phyloP scores from a whole-genome alignment of 148 eudicot genomes.

The Silene latifolia region DNA sequence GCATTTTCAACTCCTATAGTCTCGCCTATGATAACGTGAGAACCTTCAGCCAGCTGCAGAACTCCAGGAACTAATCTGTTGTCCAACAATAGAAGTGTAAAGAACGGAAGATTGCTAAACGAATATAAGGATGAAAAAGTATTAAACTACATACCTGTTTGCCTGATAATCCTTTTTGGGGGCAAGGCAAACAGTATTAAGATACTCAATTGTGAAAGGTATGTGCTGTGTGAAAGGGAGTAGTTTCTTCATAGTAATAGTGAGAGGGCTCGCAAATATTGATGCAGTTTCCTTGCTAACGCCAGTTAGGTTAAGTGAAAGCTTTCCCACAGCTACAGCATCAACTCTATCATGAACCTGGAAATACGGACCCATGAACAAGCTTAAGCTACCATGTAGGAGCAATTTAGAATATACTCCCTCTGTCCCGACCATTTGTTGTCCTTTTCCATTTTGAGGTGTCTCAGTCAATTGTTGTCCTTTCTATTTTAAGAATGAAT shows the following conservation, averaged over 20 bases:
- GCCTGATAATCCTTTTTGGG: conserved; percentile 81
- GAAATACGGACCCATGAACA: background rate
- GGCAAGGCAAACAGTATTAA: conserved; percentile 54
- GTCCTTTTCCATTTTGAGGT: too few species aligned
- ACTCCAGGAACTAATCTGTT: conserved; percentile 76
- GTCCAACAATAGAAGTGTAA: conserved; percentile 14
- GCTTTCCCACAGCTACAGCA: conserved; percentile 77
- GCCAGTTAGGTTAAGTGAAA: conserved; percentile 78
- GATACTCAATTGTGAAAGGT: conserved; percentile 70
- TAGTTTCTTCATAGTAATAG: conserved; percentile 45
- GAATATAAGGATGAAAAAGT: background rate
- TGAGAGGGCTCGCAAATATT: conserved; percentile 55
- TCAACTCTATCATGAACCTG: conserved; percentile 89
- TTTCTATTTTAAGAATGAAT: too few species aligned
- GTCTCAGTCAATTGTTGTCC: too few species aligned
- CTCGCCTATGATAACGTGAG: conserved; percentile 85
- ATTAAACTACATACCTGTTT: conserved; percentile 46
- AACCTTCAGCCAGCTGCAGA: conserved; percentile 85
- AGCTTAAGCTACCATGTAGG: background rate
- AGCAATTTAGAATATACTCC: too few species aligned
- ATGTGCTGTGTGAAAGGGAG: conserved; percentile 69
- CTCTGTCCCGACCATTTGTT: too few species aligned
- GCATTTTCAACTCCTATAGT: conserved; percentile 71
- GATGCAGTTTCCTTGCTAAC: conserved; percentile 70
- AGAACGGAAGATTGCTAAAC: conserved; percentile 1